Evolutionary conservation across 1,284 basidiomycete species (phyloP).

Genomic region (Ceratobasidium sp.): DNA sequence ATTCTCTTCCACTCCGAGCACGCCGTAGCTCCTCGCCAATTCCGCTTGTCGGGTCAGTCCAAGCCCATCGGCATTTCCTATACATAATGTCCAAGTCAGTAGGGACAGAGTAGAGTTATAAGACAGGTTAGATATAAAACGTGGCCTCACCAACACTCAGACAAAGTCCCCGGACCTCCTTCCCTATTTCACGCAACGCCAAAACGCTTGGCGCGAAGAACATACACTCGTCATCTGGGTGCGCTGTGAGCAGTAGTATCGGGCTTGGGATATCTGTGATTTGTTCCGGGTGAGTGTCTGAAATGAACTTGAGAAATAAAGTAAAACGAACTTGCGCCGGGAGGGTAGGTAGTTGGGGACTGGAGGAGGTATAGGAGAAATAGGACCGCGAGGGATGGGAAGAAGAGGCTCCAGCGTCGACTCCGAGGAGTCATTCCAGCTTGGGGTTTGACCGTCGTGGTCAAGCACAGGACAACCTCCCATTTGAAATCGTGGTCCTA

Average conservation of each 20-base stretch:
- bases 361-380: not conserved
- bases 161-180: conserved; percentile 56
- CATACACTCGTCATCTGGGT: conserved; percentile 92
- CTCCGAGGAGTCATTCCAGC: not conserved
- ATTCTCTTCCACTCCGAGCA: conserved; percentile 71
- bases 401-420: conserved; percentile 6
- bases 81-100: not conserved
- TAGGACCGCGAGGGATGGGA: conserved; percentile 8
- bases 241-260: conserved; percentile 80
- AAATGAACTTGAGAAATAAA: not conserved
- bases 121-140: conserved; percentile 57
- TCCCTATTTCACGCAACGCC: conserved; percentile 58
- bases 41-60: conserved; percentile 74
- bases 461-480: too few relatives aligned
- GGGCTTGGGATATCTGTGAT: conserved; percentile 46
- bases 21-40: conserved; percentile 71
- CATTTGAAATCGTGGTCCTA: too few relatives aligned
- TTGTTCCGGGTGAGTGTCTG: not conserved
- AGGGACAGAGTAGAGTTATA: not conserved
- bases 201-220: conserved; percentile 89
- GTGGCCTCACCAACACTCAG: conserved; percentile 56
- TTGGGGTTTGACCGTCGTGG: too few relatives aligned
- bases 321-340: not conserved
- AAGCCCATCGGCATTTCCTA: conserved; percentile 82
- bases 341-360: not conserved